Evolutionary conservation across 192 early-diverging fungal genomes (phyloP).

Genomic region (Gaertneriomyces sp.): DNA sequence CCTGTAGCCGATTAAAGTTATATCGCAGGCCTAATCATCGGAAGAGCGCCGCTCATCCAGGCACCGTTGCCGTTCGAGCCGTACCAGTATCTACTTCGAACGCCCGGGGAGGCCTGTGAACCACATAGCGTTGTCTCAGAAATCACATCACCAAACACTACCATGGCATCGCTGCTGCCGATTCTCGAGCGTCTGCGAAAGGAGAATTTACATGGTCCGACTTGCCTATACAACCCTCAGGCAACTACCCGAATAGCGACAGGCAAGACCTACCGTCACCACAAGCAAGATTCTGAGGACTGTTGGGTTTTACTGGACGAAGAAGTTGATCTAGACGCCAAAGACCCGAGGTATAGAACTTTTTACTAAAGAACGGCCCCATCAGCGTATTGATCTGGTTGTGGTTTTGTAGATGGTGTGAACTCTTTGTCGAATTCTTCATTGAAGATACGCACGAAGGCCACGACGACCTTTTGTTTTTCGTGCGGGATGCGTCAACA

Average conservation of each 20-base stretch:
- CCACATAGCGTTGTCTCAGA: no score
- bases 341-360: slow-evolving; percentile 50
- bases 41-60: no score
- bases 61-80: no score
- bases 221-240: slow-evolving; percentile 34
- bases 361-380: slow-evolving; percentile 3
- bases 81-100: no score
- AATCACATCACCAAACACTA: no score
- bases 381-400: slow-evolving; percentile 2
- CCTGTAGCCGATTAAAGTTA: no score
- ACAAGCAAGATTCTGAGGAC: slow-evolving; percentile 10
- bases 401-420: slow-evolving; percentile 46
- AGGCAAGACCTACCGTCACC: slow-evolving; percentile 12
- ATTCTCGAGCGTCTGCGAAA: slow-evolving; percentile 53
- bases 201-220: slow-evolving; percentile 65
- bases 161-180: slow-evolving; percentile 38
- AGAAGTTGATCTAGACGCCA: slow-evolving; percentile 49
- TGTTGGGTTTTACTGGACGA: slow-evolving; percentile 37
- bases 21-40: no score
- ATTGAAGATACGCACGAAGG: slow-evolving; percentile 60
- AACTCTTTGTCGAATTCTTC: slow-evolving; percentile 70
- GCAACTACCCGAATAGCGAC: not conserved
- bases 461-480: slow-evolving; percentile 84
- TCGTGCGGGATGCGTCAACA: slow-evolving; percentile 53
- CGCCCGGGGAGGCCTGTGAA: no score